phyloP scores from a whole-genome alignment of 140 eudicot species.

The Stevia rebaudiana region DNA sequence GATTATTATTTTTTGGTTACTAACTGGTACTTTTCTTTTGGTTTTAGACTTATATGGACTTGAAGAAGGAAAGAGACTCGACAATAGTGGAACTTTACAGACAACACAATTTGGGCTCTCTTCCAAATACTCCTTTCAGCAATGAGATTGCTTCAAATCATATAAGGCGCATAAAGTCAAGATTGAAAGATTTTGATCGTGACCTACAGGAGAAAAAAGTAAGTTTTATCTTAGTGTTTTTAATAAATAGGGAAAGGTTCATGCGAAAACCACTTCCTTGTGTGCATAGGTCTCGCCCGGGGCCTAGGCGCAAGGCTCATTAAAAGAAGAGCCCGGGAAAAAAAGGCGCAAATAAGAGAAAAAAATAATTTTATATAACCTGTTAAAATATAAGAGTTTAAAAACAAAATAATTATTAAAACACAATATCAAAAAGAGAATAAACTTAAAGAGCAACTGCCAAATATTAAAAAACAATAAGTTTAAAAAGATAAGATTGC shows the following conservation, averaged over 20 bases:
- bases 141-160: conserved; percentile 54
- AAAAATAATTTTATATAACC: no score
- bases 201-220: conserved; percentile 75
- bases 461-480: no score
- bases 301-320: no score
- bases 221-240: conserved; percentile 8
- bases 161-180: conserved; percentile 40
- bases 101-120: conserved; percentile 59
- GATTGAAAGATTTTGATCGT: conserved; percentile 43
- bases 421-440: no score
- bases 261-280: no score
- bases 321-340: no score
- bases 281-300: no score
- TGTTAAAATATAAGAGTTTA: no score
- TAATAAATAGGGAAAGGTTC: conserved; percentile 2
- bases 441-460: no score
- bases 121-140: conserved; percentile 53
- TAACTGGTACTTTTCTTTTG: conserved; percentile 16
- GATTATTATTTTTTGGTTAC: background rate
- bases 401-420: no score
- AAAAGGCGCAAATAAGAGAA: no score
- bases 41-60: conserved; percentile 42
- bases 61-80: conserved; percentile 67
- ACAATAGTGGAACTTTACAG: conserved; percentile 45
- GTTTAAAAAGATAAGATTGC: no score